phyloP scores from a whole-genome alignment of 2,329 filamentous ascomycete genomes.

The Trichoderma koningiopsis region DNA sequence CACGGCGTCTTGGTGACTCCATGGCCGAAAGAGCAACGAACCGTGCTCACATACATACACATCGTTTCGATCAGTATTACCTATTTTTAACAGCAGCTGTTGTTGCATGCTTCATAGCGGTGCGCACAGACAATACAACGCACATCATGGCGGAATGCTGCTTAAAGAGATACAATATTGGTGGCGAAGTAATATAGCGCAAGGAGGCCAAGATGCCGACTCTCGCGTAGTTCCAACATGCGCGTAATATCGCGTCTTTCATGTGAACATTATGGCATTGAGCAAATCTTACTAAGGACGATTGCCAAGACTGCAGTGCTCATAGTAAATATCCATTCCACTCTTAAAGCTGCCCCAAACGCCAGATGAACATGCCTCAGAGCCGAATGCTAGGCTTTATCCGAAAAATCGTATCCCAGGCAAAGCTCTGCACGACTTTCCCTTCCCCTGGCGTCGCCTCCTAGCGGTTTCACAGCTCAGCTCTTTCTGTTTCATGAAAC shows the following conservation, averaged over 20 bases:
- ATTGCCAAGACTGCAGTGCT: background rate
- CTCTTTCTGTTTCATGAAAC: slow-evolving; percentile 24
- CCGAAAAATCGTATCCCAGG: background rate
- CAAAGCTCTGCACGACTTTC: slow-evolving; percentile 6
- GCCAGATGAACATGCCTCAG: background rate
- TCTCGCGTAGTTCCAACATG: background rate
- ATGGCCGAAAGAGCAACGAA: background rate
- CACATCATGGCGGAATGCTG: background rate
- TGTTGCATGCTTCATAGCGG: background rate
- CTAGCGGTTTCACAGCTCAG: slow-evolving; percentile 22
- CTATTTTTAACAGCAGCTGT: background rate
- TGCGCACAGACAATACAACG: background rate
- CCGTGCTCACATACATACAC: background rate
- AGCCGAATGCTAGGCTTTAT: background rate
- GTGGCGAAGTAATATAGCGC: background rate
- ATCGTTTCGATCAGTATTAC: background rate
- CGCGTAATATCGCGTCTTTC: background rate
- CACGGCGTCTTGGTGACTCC: background rate
- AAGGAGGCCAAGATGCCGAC: slow-evolving; percentile 26
- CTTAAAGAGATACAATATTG: background rate
- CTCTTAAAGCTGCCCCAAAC: background rate
- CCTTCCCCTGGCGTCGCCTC: slow-evolving; percentile 8
- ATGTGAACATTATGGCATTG: background rate
- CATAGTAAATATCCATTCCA: background rate
- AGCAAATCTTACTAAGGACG: background rate